Evolutionary conservation across 169 alveolate genomes (phyloP).

Genomic region (Babesia ovis): DNA sequence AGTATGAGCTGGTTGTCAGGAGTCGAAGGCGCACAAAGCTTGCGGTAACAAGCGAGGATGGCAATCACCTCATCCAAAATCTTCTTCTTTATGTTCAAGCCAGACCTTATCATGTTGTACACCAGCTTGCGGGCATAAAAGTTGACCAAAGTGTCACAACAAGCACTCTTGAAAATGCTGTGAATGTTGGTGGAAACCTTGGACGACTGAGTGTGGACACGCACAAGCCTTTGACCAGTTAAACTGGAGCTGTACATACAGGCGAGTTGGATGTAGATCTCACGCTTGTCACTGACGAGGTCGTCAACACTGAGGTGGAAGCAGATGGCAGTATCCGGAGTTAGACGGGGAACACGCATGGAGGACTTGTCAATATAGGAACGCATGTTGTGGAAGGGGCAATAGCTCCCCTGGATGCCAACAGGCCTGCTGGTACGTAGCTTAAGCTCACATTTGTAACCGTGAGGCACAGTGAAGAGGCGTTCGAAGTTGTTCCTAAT

Average conservation of each 20-base stretch:
- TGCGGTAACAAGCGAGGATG: conserved; percentile 38
- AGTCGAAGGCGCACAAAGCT: conserved; percentile 69
- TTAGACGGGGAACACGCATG: conserved; percentile 67
- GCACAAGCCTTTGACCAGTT: conserved; percentile 61
- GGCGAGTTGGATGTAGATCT: conserved; percentile 71
- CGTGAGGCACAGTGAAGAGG: conserved; percentile 51
- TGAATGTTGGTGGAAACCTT: conserved; percentile 62
- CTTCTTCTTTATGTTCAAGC: conserved; percentile 6
- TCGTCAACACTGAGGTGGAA: conserved; percentile 67
- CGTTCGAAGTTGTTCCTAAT: conserved; percentile 25
- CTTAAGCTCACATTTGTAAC: conserved; percentile 74
- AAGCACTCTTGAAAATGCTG: conserved; percentile 64
- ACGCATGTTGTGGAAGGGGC: conserved; percentile 69
- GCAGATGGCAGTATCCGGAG: conserved; percentile 72
- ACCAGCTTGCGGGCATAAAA: conserved; percentile 63
- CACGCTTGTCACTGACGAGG: conserved; percentile 52
- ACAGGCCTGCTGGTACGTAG: conserved; percentile 66
- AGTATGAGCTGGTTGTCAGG: conserved; percentile 83
- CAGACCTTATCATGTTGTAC: conserved; percentile 33
- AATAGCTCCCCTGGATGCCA: conserved; percentile 56
- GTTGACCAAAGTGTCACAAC: conserved; percentile 69
- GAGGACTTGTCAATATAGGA: conserved; percentile 65
- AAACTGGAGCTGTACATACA: conserved; percentile 70
- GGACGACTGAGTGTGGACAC: conserved; percentile 72
- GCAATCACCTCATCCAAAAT: conserved; percentile 22